phyloP scores from a whole-genome alignment of 1,284 basidiomycete species.

The Fomitopsis betulina region DNA sequence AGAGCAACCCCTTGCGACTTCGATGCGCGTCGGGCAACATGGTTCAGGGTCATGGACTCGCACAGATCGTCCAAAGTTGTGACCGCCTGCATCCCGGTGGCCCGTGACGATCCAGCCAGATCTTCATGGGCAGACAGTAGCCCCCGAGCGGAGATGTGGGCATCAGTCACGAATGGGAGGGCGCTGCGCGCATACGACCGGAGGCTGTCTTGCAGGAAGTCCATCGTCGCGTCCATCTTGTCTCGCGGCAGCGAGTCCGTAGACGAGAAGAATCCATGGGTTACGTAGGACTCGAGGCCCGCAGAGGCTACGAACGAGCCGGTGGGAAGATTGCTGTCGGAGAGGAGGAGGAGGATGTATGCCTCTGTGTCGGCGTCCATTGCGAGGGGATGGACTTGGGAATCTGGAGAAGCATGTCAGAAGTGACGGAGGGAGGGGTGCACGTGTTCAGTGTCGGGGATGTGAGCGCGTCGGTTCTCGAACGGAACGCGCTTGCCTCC shows the following conservation, averaged over 20 bases:
- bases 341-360: slow-evolving; percentile 68
- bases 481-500: not conserved
- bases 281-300: slow-evolving; percentile 86
- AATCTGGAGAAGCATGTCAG: not conserved
- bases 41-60: slow-evolving; percentile 85
- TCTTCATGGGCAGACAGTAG: not conserved
- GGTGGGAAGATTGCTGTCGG: slow-evolving; percentile 76
- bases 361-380: slow-evolving; percentile 42
- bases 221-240: slow-evolving; percentile 35
- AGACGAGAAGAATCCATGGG: slow-evolving; percentile 73
- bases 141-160: slow-evolving; percentile 43
- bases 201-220: slow-evolving; percentile 70
- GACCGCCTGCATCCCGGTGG: slow-evolving; percentile 37
- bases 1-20: slow-evolving; percentile 92
- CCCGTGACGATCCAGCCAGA: slow-evolving; percentile 1
- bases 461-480: not conserved
- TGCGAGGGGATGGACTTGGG: too few relatives aligned
- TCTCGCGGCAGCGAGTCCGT: slow-evolving; percentile 27
- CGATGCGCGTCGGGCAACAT: slow-evolving; percentile 84
- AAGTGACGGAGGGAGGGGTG: not conserved
- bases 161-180: slow-evolving; percentile 72
- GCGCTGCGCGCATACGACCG: slow-evolving; percentile 72
- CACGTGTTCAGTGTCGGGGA: not conserved
- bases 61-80: slow-evolving; percentile 70
- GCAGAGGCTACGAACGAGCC: slow-evolving; percentile 91